These are phyloP conservation scores for Calcarisporium arbuscula DNA, from an alignment of 2,329 filamentous ascomycete species.

Conservation along the genomic window DNA sequence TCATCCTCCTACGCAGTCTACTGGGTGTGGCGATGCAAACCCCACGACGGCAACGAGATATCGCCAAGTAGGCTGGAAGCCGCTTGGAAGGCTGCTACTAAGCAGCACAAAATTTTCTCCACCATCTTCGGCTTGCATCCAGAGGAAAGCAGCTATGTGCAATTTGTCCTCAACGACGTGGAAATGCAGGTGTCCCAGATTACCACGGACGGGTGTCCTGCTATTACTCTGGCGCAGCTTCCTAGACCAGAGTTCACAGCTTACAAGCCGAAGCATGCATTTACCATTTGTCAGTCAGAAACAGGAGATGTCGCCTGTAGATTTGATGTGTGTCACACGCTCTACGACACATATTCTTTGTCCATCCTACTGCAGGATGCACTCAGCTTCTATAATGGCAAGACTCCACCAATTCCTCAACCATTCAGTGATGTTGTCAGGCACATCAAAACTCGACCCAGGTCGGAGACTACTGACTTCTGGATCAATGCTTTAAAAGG, in stretches of 20 bases:
- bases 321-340: conserved; percentile 25
- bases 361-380: conserved; percentile 23
- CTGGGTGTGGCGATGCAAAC: conserved; percentile 22
- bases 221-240: too few relatives aligned
- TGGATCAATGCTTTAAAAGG: neutral
- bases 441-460: too few relatives aligned
- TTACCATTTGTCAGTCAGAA: conserved; percentile 10
- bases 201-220: too few relatives aligned
- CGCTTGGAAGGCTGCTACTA: conserved; percentile 1
- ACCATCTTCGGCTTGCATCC: conserved; percentile 3
- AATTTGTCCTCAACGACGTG: too few relatives aligned
- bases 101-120: conserved; percentile 8
- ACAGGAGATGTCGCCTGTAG: conserved; percentile 14
- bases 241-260: too few relatives aligned
- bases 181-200: too few relatives aligned
- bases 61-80: neutral
- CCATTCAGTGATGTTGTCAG: too few relatives aligned
- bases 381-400: conserved; percentile 16
- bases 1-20: conserved; percentile 19
- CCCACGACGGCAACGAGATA: conserved; percentile 7
- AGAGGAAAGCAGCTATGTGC: neutral
- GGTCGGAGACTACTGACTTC: conserved; percentile 1
- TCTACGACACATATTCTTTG: conserved; percentile 23
- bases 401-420: too few relatives aligned
- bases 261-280: conserved; percentile 8